A percentile compares a stretch with the other conserved stretches of the same genome.
phyloP scores from a whole-genome alignment of 2,329 filamentous ascomycete genomes.

The Phaeosphaeriaceae sp. region DNA sequence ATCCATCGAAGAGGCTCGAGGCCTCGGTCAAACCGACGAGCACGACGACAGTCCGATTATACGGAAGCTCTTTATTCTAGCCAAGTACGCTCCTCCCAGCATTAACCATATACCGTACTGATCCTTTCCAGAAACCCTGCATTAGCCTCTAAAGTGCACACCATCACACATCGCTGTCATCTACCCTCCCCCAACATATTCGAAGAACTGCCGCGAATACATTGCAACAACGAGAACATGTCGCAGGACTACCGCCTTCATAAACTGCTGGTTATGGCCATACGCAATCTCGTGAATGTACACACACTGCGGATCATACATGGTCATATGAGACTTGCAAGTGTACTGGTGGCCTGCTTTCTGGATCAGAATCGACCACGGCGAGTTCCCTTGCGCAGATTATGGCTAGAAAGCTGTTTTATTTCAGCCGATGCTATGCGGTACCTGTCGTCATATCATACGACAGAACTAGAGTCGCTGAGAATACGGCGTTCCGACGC shows the following conservation, averaged over 20 bases:
- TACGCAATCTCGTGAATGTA: slow-evolving; percentile 51
- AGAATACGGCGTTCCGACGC: slow-evolving; percentile 51
- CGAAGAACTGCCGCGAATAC: slow-evolving; percentile 49
- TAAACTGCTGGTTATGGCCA: slow-evolving; percentile 47
- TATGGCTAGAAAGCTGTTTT: slow-evolving; percentile 57
- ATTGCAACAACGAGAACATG: slow-evolving; percentile 49
- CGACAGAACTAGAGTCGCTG: slow-evolving; percentile 49
- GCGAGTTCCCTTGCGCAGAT: slow-evolving; percentile 42
- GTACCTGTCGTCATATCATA: slow-evolving; percentile 26
- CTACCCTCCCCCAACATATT: slow-evolving; percentile 55
- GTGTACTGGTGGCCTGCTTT: slow-evolving; percentile 50
- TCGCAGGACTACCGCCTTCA: slow-evolving; percentile 51
- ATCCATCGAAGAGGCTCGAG: slow-evolving; percentile 16
- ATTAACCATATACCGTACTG: not conserved
- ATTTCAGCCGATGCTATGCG: slow-evolving; percentile 28
- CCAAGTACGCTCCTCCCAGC: slow-evolving; percentile 35
- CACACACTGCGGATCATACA: slow-evolving; percentile 54
- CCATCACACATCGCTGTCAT: slow-evolving; percentile 55
- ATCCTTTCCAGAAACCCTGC: slow-evolving; percentile 41
- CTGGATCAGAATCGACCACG: slow-evolving; percentile 42
- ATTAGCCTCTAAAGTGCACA: slow-evolving; percentile 53
- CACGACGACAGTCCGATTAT: slow-evolving; percentile 54
- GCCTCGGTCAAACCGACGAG: slow-evolving; percentile 29
- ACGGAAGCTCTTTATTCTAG: slow-evolving; percentile 51
- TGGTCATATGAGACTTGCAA: slow-evolving; percentile 52